phyloP scores from a whole-genome alignment of 225 moss, liverwort and hornwort genomes.

The Asterella californica region DNA sequence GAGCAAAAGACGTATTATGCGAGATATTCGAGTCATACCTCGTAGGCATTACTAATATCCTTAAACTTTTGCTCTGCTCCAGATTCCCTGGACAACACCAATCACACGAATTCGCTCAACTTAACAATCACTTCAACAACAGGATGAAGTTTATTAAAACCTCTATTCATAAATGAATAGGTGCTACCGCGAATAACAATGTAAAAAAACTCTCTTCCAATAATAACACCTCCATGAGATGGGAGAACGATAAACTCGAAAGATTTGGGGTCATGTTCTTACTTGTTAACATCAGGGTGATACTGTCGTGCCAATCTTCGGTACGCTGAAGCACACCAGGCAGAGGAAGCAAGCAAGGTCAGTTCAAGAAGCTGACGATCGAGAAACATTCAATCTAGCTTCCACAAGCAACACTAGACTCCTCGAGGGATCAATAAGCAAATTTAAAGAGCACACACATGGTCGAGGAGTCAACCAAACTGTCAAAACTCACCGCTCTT shows the following conservation, averaged over 20 bases:
- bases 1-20: too few relatives aligned
- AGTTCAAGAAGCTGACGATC: neutral
- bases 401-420: neutral
- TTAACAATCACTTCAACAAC: neutral
- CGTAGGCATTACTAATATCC: constrained; percentile 97
- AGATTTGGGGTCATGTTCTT: constrained; percentile 4
- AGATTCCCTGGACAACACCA: constrained; percentile 51
- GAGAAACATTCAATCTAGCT: neutral
- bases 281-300: constrained; percentile 99
- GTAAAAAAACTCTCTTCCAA: neutral
- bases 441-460: neutral
- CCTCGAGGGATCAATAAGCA: too few relatives aligned
- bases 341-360: neutral
- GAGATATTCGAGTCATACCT: constrained; percentile 44
- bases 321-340: constrained; percentile 57
- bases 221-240: neutral
- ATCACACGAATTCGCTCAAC: neutral
- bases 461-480: neutral
- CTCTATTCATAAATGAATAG: neutral
- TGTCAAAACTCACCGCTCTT: constrained; percentile 51
- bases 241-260: neutral
- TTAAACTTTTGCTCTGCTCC: constrained; percentile 99
- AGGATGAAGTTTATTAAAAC: neutral
- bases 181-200: neutral
- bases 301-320: constrained; percentile 88